A percentile compares a stretch with the other conserved stretches of the same genome.
phyloP scores from a whole-genome alignment of 2,329 filamentous ascomycete species.

The Neofusicoccum umdonicola region DNA sequence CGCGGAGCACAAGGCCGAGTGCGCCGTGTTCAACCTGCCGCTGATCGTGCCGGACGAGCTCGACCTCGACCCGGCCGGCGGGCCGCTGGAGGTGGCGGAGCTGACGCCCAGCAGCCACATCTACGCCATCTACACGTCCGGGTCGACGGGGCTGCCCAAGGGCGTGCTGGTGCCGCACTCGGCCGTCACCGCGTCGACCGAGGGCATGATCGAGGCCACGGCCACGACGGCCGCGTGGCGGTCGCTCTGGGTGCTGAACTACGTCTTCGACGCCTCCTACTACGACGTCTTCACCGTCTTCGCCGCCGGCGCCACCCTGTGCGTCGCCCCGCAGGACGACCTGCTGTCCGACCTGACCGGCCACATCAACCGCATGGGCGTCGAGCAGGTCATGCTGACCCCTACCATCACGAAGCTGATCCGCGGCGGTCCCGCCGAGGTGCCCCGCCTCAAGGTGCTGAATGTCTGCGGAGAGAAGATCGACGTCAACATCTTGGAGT shows the following conservation, averaged over 20 bases:
- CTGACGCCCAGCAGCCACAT: background rate
- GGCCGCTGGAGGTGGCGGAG: background rate
- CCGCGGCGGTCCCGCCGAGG: background rate
- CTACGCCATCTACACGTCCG: conserved; percentile 24
- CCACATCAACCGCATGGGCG: background rate
- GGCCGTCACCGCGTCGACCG: background rate
- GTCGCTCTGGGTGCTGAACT: background rate
- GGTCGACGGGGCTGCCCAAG: conserved; percentile 25
- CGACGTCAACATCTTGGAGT: background rate
- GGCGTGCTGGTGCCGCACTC: conserved; percentile 17
- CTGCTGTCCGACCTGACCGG: background rate
- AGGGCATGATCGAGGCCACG: background rate
- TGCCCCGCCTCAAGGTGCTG: background rate
- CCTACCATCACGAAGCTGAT: conserved; percentile 10
- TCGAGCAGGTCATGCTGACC: background rate
- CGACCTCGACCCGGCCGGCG: background rate
- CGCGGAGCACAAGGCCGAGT: background rate
- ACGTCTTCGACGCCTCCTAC: conserved; percentile 10
- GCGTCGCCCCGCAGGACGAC: background rate
- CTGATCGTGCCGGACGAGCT: background rate
- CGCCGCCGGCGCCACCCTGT: background rate
- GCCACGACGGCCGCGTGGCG: background rate
- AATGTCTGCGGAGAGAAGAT: conserved; percentile 5
- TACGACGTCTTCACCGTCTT: conserved; percentile 4
- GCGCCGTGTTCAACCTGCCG: background rate